A percentile compares a stretch with the other conserved stretches of the same genome.
These are phyloP conservation scores for Diutina sp. DNA, from an alignment of 1,139 yeast genomes.

Conservation along the genomic window DNA sequence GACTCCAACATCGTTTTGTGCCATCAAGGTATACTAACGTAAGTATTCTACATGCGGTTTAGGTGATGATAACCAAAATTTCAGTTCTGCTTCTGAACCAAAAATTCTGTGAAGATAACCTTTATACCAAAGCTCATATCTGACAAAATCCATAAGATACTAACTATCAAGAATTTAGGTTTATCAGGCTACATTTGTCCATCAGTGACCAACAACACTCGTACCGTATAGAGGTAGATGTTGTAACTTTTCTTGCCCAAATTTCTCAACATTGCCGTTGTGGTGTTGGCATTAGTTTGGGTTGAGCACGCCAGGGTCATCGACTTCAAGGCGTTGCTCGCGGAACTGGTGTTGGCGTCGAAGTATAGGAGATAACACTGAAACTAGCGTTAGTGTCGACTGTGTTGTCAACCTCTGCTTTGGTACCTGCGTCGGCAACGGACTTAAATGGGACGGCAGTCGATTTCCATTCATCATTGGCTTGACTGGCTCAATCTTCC, in stretches of 20 bases:
- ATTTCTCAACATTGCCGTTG: background rate
- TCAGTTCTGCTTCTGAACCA: slow-evolving; percentile 92
- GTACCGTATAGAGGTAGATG: background rate
- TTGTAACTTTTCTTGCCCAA: background rate
- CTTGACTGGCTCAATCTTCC: too few relatives aligned
- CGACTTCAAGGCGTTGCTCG: background rate
- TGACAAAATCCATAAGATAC: slow-evolving; percentile 6
- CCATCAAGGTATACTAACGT: background rate
- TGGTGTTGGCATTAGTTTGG: background rate
- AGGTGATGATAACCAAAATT: slow-evolving; percentile 45
- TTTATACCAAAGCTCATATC: slow-evolving; percentile 26
- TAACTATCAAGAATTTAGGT: background rate
- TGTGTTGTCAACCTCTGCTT: too few relatives aligned
- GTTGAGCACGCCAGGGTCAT: background rate
- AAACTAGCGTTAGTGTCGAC: too few relatives aligned
- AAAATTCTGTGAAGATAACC: slow-evolving; percentile 51
- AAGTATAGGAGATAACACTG: too few relatives aligned
- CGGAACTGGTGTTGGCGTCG: background rate
- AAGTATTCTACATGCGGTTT: slow-evolving; percentile 3
- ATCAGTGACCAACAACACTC: background rate
- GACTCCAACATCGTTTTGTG: slow-evolving; percentile 17
- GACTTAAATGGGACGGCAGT: too few relatives aligned
- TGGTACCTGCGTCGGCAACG: too few relatives aligned
- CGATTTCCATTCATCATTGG: too few relatives aligned
- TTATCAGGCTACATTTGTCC: background rate